These are phyloP conservation scores for Suhomyces taliae DNA, from an alignment of 1,139 yeast species.

Conservation along the genomic window DNA sequence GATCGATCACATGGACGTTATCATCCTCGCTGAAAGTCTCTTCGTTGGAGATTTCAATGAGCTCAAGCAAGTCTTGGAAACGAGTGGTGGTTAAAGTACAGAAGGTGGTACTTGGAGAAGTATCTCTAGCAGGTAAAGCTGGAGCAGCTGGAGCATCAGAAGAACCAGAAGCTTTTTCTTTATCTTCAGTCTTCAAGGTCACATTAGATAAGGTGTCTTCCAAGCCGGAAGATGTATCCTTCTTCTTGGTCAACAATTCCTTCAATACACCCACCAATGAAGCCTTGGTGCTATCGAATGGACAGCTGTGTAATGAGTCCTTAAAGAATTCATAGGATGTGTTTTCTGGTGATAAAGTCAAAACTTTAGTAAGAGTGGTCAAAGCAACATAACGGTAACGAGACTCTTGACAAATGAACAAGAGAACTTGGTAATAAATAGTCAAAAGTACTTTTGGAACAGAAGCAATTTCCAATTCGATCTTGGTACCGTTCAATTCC, in stretches of 20 bases:
- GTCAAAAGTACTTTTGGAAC: constrained; percentile 33
- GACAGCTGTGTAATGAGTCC: constrained; percentile 70
- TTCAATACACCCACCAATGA: constrained; percentile 67
- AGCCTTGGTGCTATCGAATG: constrained; percentile 59
- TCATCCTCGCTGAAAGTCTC: constrained; percentile 27
- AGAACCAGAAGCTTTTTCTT: neutral
- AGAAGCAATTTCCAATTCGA: constrained; percentile 32
- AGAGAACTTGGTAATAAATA: constrained; percentile 36
- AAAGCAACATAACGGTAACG: constrained; percentile 27
- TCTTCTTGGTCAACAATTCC: constrained; percentile 49
- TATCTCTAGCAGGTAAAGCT: constrained; percentile 20
- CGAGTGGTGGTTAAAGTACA: constrained; percentile 40
- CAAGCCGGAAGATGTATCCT: constrained; percentile 1
- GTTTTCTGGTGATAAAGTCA: constrained; percentile 57
- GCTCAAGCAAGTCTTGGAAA: constrained; percentile 37
- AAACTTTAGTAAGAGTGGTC: constrained; percentile 54
- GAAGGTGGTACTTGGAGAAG: constrained; percentile 22
- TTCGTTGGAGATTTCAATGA: constrained; percentile 35
- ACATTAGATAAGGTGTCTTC: constrained; percentile 3
- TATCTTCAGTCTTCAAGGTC: neutral
- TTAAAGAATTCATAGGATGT: constrained; percentile 59
- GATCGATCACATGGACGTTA: constrained; percentile 18
- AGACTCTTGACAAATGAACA: constrained; percentile 23
- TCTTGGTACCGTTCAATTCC: constrained; percentile 15
- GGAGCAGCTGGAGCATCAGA: constrained; percentile 17